phyloP scores from a whole-genome alignment of 139 green algal species.

The Ettlia oleoabundans region DNA sequence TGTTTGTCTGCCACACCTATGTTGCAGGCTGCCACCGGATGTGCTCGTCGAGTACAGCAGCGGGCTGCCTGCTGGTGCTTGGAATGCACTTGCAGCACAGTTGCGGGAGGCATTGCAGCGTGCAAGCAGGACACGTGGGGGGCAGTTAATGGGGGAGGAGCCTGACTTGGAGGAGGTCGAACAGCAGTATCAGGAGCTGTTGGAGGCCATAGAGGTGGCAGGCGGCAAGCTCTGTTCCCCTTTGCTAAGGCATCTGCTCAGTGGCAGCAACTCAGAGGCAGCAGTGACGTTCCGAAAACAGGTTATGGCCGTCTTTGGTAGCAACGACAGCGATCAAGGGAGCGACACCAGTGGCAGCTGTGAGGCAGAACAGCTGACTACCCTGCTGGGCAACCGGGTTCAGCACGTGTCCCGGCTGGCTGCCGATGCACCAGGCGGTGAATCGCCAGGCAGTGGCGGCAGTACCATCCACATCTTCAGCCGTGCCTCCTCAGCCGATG shows the following conservation, averaged over 20 bases:
- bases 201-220: background rate
- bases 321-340: no score
- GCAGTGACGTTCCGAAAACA: no score
- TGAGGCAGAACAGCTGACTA: no score
- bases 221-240: background rate
- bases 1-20: no score
- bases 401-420: no score
- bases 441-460: background rate
- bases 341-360: no score
- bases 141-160: background rate
- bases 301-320: no score
- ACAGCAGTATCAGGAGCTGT: background rate
- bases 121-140: background rate
- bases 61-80: background rate
- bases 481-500: background rate
- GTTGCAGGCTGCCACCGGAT: background rate
- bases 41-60: background rate
- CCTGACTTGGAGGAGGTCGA: background rate
- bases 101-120: background rate
- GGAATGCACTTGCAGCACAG: background rate
- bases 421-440: background rate
- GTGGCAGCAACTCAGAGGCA: no score
- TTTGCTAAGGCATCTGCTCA: background rate
- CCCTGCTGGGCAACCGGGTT: background rate
- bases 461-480: background rate